Evolutionary conservation across 2,329 filamentous ascomycete species (phyloP).

Genomic region (Pezicula radicicola): DNA sequence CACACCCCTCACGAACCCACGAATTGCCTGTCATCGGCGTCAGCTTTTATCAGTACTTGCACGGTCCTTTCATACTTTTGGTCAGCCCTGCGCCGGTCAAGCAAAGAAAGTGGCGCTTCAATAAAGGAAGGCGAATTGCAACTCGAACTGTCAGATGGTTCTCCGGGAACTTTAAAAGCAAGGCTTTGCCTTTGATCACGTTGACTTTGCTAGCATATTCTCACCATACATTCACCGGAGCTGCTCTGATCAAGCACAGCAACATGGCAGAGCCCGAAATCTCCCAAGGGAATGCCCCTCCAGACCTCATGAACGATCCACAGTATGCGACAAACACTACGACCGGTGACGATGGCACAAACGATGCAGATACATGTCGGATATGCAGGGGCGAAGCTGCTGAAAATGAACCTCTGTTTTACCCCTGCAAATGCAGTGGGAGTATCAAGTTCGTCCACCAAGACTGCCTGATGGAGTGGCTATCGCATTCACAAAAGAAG

Average conservation of each 20-base stretch:
- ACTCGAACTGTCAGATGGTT: constrained; percentile 18
- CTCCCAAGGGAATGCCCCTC: constrained; percentile 18
- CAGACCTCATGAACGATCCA: constrained; percentile 57
- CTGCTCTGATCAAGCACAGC: neutral
- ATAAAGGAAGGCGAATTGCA: too few relatives aligned
- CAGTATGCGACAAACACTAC: constrained; percentile 40
- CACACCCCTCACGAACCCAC: neutral
- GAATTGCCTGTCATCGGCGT: neutral
- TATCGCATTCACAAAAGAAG: constrained; percentile 98
- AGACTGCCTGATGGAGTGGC: constrained; percentile 97
- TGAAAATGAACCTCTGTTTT: constrained; percentile 82
- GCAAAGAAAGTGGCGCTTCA: too few relatives aligned
- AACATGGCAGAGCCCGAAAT: constrained; percentile 15
- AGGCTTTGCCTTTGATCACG: constrained; percentile 22
- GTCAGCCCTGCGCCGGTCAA: too few relatives aligned
- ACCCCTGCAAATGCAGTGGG: constrained; percentile 97
- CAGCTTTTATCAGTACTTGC: too few relatives aligned
- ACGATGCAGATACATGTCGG: constrained; percentile 74
- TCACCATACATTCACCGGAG: too few relatives aligned
- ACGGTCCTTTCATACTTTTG: too few relatives aligned
- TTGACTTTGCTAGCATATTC: neutral
- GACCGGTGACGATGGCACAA: constrained; percentile 24
- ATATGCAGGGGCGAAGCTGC: constrained; percentile 93
- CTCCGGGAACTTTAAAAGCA: constrained; percentile 13
- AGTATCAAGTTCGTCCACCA: constrained; percentile 99